Evolutionary conservation across 495 filamentous ascomycete species (phyloP), one percentile per base, ranked within the genome.

Genomic region (Lophiostoma macrostomum): DNA sequence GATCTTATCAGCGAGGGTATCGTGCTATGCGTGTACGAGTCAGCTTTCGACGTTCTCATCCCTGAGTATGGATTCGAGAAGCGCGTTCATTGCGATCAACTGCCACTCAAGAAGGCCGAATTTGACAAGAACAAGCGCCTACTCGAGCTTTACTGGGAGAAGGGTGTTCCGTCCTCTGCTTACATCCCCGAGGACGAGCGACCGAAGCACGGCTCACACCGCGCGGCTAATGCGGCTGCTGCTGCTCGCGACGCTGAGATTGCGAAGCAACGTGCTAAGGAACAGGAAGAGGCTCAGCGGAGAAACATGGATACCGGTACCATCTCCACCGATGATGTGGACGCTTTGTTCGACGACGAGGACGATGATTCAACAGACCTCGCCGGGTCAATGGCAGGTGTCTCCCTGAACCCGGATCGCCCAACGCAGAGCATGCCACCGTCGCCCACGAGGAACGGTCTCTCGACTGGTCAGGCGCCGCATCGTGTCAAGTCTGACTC

Each of bases 61-160:
- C 94, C 93, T 22, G 94, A 98, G 63, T 98, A 87, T 71, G 93
- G 93, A 36, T 97, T 98, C 56, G 93, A 98, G 76, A 98, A 98
- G 81, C 88, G 93, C 57, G 93, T 98, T 45, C 93, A 98, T 70
- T 98, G 93, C 66, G 93, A 98, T 67, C 93, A 97, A 75, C 78
- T 98, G 58, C 93, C 93, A 12, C 74, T 98, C 56, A 96, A 96
- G 80, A 98, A 98, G 77, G 93, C 93, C 16, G 93, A 98, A 68
- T 98, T 90, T 69, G 83, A 95, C 67, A 98, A 96, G 78, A 88
- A 91, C 61, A 85, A 88, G 69, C 82, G 93, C 50, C 80, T 96
- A 24, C 74, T 98, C 41, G 93, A 98, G 70, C 79, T 98, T 4
- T 97, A 96, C 75, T 98, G 93, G 93, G 93, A 98, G 81, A 98